Percentiles rank a stretch among this genome's conserved stretches.
These are phyloP conservation scores for Fusarium sp. DNA, from an alignment of 2,329 filamentous ascomycete genomes.

Conservation along the genomic window DNA sequence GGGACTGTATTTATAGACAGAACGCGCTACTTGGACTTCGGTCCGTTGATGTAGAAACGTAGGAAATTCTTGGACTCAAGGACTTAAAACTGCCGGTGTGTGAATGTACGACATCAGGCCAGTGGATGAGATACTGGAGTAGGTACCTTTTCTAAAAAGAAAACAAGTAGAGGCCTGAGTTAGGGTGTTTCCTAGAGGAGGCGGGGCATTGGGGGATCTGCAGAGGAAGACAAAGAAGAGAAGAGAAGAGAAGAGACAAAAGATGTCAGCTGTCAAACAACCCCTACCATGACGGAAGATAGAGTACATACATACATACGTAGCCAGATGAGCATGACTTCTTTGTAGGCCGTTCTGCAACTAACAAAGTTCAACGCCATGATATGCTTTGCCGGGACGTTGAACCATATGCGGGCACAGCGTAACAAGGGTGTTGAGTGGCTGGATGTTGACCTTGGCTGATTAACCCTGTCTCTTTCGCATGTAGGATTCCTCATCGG, in stretches of 20 bases:
- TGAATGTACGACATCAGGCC: conserved; percentile 10
- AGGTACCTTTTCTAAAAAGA: conserved; percentile 25
- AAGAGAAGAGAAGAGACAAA: background rate
- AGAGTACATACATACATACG: background rate
- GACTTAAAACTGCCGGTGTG: background rate
- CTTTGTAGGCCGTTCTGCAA: background rate
- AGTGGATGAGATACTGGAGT: conserved; percentile 6
- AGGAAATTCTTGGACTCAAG: background rate
- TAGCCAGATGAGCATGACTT: background rate
- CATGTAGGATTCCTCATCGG: conserved; percentile 27
- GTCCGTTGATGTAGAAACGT: conserved; percentile 5
- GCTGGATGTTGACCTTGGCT: conserved; percentile 6
- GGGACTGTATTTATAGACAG: background rate
- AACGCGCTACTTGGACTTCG: background rate
- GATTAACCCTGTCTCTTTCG: conserved; percentile 20
- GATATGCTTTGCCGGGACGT: conserved; percentile 26
- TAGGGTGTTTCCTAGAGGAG: background rate
- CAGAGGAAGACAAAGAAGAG: conserved; percentile 1
- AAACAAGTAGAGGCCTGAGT: conserved; percentile 36
- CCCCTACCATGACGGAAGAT: background rate
- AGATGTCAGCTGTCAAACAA: conserved; percentile 24
- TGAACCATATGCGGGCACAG: conserved; percentile 12
- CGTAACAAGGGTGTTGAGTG: conserved; percentile 14
- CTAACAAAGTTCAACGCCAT: conserved; percentile 18
- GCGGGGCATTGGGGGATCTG: conserved; percentile 40